phyloP scores from a whole-genome alignment of 1,284 basidiomycete species.

The Anthracocystis walkeri region DNA sequence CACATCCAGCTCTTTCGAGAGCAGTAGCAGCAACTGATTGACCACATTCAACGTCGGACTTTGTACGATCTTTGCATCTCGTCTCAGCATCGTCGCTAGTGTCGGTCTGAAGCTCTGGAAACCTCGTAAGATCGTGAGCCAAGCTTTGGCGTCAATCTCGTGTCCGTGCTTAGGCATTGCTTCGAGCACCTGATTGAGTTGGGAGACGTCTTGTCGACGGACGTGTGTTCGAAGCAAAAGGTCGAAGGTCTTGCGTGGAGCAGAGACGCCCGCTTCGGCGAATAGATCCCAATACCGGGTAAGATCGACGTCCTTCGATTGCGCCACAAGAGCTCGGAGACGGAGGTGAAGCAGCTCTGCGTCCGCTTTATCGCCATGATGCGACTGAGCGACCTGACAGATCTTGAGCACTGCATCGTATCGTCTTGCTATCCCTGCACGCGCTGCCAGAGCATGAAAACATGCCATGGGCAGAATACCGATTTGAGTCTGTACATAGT shows the following conservation, averaged over 20 bases:
- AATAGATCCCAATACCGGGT: conserved; percentile 26
- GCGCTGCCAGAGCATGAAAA: conserved; percentile 36
- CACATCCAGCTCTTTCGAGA: conserved; percentile 26
- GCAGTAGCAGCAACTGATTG: conserved; percentile 23
- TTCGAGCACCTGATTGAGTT: conserved; percentile 41
- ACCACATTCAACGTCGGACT: conserved; percentile 43
- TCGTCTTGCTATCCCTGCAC: conserved; percentile 18
- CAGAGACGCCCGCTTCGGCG: conserved; percentile 8
- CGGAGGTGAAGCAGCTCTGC: conserved; percentile 43
- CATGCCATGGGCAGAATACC: conserved; percentile 29
- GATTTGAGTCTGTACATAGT: conserved; percentile 16
- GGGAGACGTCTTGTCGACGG: conserved; percentile 25
- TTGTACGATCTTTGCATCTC: conserved; percentile 29
- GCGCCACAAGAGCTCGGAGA: conserved; percentile 34
- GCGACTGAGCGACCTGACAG: conserved; percentile 18
- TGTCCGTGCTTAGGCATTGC: conserved; percentile 38
- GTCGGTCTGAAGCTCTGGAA: conserved; percentile 33
- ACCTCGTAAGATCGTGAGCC: conserved; percentile 48
- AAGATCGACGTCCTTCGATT: conserved; percentile 9
- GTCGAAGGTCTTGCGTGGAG: conserved; percentile 47
- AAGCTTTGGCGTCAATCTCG: conserved; percentile 31
- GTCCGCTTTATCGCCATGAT: conserved; percentile 31
- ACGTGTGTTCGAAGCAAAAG: conserved; percentile 40
- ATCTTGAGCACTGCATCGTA: conserved; percentile 38
- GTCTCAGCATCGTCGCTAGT: conserved; percentile 25